These are phyloP conservation scores for Xylaria curta DNA, from an alignment of 495 filamentous ascomycete species.

Conservation along the genomic window DNA sequence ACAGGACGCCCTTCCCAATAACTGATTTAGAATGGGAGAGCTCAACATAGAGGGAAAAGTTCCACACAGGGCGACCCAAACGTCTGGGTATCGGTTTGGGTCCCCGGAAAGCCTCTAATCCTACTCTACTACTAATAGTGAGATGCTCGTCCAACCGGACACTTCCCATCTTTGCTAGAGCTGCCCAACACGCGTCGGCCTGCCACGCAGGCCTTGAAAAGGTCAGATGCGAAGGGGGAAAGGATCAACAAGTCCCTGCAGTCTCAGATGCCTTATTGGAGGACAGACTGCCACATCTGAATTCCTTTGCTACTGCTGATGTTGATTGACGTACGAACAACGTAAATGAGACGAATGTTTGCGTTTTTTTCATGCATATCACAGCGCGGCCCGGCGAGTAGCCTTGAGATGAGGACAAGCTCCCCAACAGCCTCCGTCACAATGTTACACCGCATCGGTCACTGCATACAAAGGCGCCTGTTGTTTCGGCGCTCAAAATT, in stretches of 20 bases:
- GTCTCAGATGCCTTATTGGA: constrained; percentile 24
- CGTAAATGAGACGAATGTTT: background rate
- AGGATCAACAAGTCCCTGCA: constrained; percentile 9
- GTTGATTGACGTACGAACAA: background rate
- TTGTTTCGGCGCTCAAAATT: constrained; percentile 10
- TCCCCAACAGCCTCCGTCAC: constrained; percentile 15
- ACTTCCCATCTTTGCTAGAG: constrained; percentile 12
- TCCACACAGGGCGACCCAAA: constrained; percentile 19
- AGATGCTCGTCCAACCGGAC: constrained; percentile 22
- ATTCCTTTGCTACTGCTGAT: background rate
- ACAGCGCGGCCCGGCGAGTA: background rate
- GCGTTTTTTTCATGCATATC: background rate
- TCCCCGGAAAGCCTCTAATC: constrained; percentile 10
- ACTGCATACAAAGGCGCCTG: constrained; percentile 17
- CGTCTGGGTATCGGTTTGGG: constrained; percentile 16
- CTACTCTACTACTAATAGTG: constrained; percentile 9
- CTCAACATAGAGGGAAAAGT: background rate
- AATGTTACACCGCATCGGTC: constrained; percentile 22
- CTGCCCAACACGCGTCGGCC: constrained; percentile 9
- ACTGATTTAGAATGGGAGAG: background rate
- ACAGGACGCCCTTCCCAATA: constrained; percentile 12
- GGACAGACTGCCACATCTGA: constrained; percentile 18
- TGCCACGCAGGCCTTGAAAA: constrained; percentile 4
- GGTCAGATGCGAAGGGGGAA: background rate
- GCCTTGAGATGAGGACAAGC: background rate